These are phyloP conservation scores for Trametes hirsuta DNA, from an alignment of 1,284 basidiomycete species.

Conservation along the genomic window DNA sequence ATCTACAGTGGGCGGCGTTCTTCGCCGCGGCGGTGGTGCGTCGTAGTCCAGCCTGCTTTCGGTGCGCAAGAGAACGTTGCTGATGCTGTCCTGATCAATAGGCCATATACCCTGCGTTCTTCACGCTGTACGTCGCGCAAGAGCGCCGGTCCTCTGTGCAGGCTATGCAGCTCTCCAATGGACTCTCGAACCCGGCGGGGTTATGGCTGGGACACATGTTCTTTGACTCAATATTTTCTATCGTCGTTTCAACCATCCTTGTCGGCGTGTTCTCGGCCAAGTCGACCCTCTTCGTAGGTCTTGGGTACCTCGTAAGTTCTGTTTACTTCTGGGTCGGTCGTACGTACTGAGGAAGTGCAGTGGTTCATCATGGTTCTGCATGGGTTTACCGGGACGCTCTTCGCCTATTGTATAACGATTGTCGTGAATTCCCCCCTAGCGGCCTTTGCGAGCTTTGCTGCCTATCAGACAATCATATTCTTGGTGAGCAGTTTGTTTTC, in stretches of 20 bases:
- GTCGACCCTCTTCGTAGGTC: slow-evolving; percentile 67
- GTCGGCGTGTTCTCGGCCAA: slow-evolving; percentile 62
- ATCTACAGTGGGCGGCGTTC: slow-evolving; percentile 71
- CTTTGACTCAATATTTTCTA: slow-evolving; percentile 68
- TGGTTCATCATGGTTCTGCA: slow-evolving; percentile 76
- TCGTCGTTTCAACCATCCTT: slow-evolving; percentile 62
- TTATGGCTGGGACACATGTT: slow-evolving; percentile 82
- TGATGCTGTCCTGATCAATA: slow-evolving; percentile 29
- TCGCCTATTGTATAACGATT: slow-evolving; percentile 70
- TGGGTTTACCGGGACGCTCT: slow-evolving; percentile 68
- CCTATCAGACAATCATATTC: slow-evolving; percentile 77
- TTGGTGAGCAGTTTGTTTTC: slow-evolving; percentile 46
- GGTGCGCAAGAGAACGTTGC: not conserved
- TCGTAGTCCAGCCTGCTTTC: not conserved
- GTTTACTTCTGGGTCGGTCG: not conserved
- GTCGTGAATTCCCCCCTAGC: slow-evolving; percentile 69
- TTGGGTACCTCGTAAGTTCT: slow-evolving; percentile 65
- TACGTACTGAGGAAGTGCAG: slow-evolving; percentile 35
- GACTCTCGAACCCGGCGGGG: slow-evolving; percentile 69
- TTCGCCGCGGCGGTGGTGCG: slow-evolving; percentile 71
- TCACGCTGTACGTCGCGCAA: slow-evolving; percentile 72
- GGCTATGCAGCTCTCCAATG: slow-evolving; percentile 82
- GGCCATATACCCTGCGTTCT: slow-evolving; percentile 81
- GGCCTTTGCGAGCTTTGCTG: slow-evolving; percentile 74
- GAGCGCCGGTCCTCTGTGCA: slow-evolving; percentile 71